These are phyloP conservation scores for Talaromyces piceae DNA, from an alignment of 2,329 filamentous ascomycete genomes.

Conservation along the genomic window DNA sequence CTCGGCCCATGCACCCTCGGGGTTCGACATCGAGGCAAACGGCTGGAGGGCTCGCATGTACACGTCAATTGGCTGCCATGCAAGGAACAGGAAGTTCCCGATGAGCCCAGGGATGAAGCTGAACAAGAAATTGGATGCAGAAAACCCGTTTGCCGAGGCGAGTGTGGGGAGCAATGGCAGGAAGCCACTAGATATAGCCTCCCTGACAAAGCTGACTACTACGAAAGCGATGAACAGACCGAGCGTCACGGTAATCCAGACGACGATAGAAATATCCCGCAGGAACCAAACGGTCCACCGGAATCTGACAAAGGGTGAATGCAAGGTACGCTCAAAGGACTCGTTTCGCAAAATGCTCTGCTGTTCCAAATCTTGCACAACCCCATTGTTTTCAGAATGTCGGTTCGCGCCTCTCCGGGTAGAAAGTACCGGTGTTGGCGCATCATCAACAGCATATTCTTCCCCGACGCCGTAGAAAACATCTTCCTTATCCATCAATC, in stretches of 20 bases:
- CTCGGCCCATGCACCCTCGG: slow-evolving; percentile 47
- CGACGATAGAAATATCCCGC: slow-evolving; percentile 56
- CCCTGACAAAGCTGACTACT: slow-evolving; percentile 68
- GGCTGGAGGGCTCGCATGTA: slow-evolving; percentile 54
- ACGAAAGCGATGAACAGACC: slow-evolving; percentile 63
- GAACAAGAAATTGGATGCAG: slow-evolving; percentile 81
- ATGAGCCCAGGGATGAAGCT: slow-evolving; percentile 55
- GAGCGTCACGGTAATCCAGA: slow-evolving; percentile 55
- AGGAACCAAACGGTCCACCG: slow-evolving; percentile 74
- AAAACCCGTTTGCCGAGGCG: slow-evolving; percentile 61
- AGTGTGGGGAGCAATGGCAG: slow-evolving; percentile 57
- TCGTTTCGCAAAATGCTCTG: slow-evolving; percentile 32
- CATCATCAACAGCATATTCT: slow-evolving; percentile 41
- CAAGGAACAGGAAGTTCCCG: slow-evolving; percentile 52
- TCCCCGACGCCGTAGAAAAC: slow-evolving; percentile 78
- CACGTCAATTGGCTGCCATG: slow-evolving; percentile 53
- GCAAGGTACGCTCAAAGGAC: slow-evolving; percentile 45
- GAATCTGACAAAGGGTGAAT: slow-evolving; percentile 49
- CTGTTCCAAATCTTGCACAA: slow-evolving; percentile 29
- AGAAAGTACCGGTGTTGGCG: neutral
- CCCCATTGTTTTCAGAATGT: neutral
- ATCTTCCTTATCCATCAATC: slow-evolving; percentile 56
- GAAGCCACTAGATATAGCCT: slow-evolving; percentile 62
- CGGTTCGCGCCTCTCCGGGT: neutral
- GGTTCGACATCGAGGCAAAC: slow-evolving; percentile 47